These are phyloP conservation scores for Sextonia rubra DNA, from an alignment of 164 flowering plant genomes.

Conservation along the genomic window DNA sequence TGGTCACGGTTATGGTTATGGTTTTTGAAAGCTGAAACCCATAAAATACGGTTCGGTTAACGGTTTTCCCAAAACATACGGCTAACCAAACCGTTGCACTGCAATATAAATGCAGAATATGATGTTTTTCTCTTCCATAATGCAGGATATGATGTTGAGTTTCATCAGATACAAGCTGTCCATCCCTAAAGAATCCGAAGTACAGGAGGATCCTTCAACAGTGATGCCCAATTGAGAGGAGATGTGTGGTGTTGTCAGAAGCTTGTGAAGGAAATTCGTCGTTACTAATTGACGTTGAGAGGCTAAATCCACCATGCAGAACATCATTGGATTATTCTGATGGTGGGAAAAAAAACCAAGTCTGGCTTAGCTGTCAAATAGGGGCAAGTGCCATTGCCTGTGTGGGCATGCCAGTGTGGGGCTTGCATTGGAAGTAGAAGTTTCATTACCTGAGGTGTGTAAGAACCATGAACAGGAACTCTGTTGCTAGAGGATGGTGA, in stretches of 20 bases:
- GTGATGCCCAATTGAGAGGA: constrained; percentile 27
- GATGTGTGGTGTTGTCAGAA: constrained; percentile 45
- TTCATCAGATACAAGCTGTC: constrained; percentile 40
- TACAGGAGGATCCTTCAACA: constrained; percentile 16
- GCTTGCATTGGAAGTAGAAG: not conserved
- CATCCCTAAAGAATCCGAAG: constrained; percentile 8
- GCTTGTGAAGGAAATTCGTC: constrained; percentile 69
- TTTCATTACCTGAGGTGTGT: not conserved
- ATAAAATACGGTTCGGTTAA: too few relatives aligned
- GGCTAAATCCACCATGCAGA: constrained; percentile 31
- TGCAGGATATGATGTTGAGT: constrained; percentile 67
- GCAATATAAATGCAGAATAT: constrained; percentile 42
- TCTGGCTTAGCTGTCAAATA: not conserved
- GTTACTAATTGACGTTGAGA: constrained; percentile 45
- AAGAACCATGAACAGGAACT: not conserved
- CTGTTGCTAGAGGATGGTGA: not conserved
- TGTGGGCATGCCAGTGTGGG: not conserved
- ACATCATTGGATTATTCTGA: not conserved
- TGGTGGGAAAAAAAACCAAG: not conserved
- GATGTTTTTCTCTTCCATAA: constrained; percentile 28
- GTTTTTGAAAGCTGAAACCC: too few relatives aligned
- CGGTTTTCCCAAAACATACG: too few relatives aligned
- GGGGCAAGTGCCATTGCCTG: not conserved
- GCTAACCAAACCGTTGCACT: constrained; percentile 7
- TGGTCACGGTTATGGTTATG: too few relatives aligned